These are phyloP conservation scores for Leucoagaricus sp. DNA, from an alignment of 1,284 basidiomycete genomes.

Conservation along the genomic window DNA sequence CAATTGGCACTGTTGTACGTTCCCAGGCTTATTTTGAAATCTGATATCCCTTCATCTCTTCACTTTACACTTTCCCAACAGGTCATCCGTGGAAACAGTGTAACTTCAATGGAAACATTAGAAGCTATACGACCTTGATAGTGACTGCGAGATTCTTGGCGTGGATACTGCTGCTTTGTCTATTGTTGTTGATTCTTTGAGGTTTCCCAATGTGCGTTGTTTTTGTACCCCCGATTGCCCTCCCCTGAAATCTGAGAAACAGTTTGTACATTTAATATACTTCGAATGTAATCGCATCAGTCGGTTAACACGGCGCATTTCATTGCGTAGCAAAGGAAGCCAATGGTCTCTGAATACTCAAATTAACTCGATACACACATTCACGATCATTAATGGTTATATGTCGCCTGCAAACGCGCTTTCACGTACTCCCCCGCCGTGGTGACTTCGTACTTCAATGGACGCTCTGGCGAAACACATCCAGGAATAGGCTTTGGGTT, in stretches of 20 bases:
- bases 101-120: conserved; percentile 87
- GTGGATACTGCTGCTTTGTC: not conserved
- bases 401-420: conserved; percentile 56
- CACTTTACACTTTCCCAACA: conserved; percentile 39
- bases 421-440: conserved; percentile 72
- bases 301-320: not conserved
- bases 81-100: conserved; percentile 95
- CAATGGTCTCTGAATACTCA: not conserved
- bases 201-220: conserved; percentile 10
- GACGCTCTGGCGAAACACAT: conserved; percentile 64
- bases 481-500: conserved; percentile 61
- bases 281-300: conserved; percentile 19
- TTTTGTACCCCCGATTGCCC: not conserved
- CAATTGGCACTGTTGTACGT: conserved; percentile 89
- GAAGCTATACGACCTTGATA: conserved; percentile 55
- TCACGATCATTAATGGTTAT: conserved; percentile 35
- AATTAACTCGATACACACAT: too few relatives aligned
- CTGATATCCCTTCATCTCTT: conserved; percentile 15
- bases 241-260: not conserved
- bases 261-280: conserved; percentile 22
- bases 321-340: not conserved
- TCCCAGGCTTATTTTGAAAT: not conserved
- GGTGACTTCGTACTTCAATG: conserved; percentile 63
- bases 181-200: not conserved
- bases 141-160: not conserved